Conservation (phyloP, 306 rosid species). For the Inga laurina region DNA sequence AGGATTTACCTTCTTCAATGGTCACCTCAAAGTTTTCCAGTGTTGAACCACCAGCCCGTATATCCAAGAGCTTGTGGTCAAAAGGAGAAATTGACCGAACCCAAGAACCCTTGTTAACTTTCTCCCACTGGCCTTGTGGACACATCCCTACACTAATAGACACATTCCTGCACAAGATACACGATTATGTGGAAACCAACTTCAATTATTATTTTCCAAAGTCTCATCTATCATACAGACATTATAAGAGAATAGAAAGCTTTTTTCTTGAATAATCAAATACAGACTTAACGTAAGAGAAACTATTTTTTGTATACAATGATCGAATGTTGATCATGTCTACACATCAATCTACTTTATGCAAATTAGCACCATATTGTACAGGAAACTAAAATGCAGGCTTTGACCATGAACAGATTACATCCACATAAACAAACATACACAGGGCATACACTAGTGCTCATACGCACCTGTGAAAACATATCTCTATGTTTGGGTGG, state of each 20-base stretch:
- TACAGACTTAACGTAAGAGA: conserved; percentile 15
- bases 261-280: background rate
- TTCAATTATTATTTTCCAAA: conserved; percentile 5
- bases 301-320: background rate
- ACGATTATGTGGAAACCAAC: conserved; percentile 7
- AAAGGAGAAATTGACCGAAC: conserved; percentile 79
- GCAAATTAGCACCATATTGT: background rate
- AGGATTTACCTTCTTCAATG: conserved; percentile 68
- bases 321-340: conserved; percentile 10
- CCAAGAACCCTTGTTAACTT: conserved; percentile 77
- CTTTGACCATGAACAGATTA: background rate
- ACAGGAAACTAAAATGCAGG: background rate
- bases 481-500: conserved; percentile 57
- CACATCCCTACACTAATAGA: conserved; percentile 83
- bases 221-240: conserved; percentile 1
- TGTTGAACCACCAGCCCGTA: conserved; percentile 63
- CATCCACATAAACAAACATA: background rate
- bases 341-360: conserved; percentile 1
- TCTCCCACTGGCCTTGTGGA: conserved; percentile 83
- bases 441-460: background rate
- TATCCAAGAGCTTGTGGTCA: conserved; percentile 69
- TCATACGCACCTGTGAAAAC: conserved; percentile 83
- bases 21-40: conserved; percentile 72
- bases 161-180: conserved; percentile 59
- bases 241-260: background rate